Evolutionary conservation across 352 stramenopile genomes (phyloP).

Genomic region (Peronospora tabacina): DNA sequence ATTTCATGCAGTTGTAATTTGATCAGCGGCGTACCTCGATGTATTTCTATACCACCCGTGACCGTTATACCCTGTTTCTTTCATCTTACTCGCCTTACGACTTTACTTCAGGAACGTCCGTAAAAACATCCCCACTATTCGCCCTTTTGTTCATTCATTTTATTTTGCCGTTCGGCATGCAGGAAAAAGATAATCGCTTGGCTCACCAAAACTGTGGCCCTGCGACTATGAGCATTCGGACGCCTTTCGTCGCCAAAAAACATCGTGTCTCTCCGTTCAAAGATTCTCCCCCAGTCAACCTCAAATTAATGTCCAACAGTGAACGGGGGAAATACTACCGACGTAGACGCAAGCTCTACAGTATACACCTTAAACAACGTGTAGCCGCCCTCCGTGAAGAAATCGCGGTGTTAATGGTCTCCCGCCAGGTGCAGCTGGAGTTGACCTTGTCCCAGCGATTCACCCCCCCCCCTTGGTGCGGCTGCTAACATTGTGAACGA

Average conservation of each 20-base stretch:
- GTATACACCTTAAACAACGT: conserved; percentile 22
- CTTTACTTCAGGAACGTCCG: no score
- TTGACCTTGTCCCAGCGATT: conserved; percentile 19
- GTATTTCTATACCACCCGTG: no score
- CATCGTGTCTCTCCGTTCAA: neutral
- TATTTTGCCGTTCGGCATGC: no score
- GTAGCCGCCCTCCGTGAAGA: conserved; percentile 44
- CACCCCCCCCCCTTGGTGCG: conserved; percentile 18
- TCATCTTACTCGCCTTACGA: no score
- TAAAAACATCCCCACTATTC: no score
- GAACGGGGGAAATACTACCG: conserved; percentile 64
- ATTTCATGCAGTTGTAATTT: no score
- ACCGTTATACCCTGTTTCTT: no score
- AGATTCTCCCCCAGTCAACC: conserved; percentile 9
- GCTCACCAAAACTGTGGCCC: no score
- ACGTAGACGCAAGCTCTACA: conserved; percentile 42
- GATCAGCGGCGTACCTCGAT: no score
- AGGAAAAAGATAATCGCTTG: no score
- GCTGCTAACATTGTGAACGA: conserved; percentile 35
- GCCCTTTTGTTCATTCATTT: no score
- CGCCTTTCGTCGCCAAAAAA: neutral
- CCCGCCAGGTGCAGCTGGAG: conserved; percentile 28
- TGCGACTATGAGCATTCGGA: neutral
- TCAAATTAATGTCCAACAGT: conserved; percentile 55
- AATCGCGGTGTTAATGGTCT: conserved; percentile 33